Percentiles rank a stretch among this genome's conserved stretches.
Evolutionary conservation across 148 eudicot species (phyloP).

Genomic region (Heliamphora exappendiculata): DNA sequence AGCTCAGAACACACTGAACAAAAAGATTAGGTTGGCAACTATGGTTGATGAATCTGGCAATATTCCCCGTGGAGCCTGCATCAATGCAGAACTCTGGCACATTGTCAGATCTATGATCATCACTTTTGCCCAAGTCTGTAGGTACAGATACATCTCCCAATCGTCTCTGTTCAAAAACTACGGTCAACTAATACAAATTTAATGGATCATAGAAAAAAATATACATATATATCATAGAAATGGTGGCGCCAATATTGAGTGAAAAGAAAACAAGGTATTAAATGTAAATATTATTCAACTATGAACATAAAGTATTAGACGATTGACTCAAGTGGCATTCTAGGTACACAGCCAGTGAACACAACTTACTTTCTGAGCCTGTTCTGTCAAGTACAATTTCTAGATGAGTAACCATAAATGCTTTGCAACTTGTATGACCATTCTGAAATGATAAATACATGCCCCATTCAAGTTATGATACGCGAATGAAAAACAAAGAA

Average conservation of each 20-base stretch:
- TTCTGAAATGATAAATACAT: too few species aligned
- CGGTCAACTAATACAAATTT: neutral
- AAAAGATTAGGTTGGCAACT: conserved; percentile 82
- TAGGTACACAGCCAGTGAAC: neutral
- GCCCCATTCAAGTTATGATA: neutral
- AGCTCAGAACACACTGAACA: conserved; percentile 66
- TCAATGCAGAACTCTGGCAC: conserved; percentile 66
- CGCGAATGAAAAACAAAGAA: neutral
- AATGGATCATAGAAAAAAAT: neutral
- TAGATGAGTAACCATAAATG: neutral
- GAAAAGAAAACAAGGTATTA: neutral
- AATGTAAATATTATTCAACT: neutral
- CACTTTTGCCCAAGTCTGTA: conserved; percentile 24
- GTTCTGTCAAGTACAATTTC: neutral
- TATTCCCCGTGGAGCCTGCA: conserved; percentile 54
- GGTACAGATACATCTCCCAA: conserved; percentile 43
- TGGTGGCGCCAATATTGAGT: neutral
- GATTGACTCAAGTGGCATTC: neutral
- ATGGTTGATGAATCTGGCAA: conserved; percentile 74
- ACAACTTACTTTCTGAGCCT: neutral
- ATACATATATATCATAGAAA: neutral
- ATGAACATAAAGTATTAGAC: neutral
- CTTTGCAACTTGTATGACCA: neutral
- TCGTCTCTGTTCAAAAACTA: conserved; percentile 39
- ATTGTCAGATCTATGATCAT: conserved; percentile 29